Evolutionary conservation across 202 grass and related monocot species (phyloP).

Genomic region (Alloteropsis angusta): DNA sequence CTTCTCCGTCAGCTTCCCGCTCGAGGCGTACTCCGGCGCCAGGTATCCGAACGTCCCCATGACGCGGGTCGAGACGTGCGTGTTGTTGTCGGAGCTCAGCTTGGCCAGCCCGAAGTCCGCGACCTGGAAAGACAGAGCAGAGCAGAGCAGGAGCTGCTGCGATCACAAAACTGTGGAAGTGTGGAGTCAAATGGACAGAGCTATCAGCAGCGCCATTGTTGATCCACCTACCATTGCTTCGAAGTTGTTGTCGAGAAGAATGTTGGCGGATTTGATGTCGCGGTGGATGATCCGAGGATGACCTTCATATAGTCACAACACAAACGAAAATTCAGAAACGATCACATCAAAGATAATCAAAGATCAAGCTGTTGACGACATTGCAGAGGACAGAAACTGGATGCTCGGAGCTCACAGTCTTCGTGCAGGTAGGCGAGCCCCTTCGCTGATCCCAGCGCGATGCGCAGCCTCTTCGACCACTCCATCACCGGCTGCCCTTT

Average conservation of each 20-base stretch:
- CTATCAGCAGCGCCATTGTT: neutral
- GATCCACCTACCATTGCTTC: conserved; percentile 52
- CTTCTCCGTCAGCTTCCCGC: conserved; percentile 86
- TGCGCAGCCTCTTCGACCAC: conserved; percentile 67
- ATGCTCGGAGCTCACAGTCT: conserved; percentile 88
- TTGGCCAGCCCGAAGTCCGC: conserved; percentile 95
- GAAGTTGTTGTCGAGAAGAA: conserved; percentile 72
- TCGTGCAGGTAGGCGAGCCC: conserved; percentile 88
- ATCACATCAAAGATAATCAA: neutral
- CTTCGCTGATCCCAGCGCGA: conserved; percentile 65
- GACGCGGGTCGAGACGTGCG: conserved; percentile 89
- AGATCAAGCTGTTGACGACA: neutral
- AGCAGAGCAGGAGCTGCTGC: neutral
- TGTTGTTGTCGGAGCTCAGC: conserved; percentile 46
- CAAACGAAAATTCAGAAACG: neutral
- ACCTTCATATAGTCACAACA: conserved; percentile 33
- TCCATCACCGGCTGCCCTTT: conserved; percentile 53
- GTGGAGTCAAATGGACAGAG: neutral
- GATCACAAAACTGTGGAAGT: neutral
- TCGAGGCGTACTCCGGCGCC: conserved; percentile 83
- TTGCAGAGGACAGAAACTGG: neutral
- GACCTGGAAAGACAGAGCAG: conserved; percentile 29
- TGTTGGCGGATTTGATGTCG: conserved; percentile 77
- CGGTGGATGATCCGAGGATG: conserved; percentile 90
- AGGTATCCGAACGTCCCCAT: conserved; percentile 93